Base-by-base conservation (phyloP, 192 early-diverging fungal species). In the Coemansia sp. region DNA sequence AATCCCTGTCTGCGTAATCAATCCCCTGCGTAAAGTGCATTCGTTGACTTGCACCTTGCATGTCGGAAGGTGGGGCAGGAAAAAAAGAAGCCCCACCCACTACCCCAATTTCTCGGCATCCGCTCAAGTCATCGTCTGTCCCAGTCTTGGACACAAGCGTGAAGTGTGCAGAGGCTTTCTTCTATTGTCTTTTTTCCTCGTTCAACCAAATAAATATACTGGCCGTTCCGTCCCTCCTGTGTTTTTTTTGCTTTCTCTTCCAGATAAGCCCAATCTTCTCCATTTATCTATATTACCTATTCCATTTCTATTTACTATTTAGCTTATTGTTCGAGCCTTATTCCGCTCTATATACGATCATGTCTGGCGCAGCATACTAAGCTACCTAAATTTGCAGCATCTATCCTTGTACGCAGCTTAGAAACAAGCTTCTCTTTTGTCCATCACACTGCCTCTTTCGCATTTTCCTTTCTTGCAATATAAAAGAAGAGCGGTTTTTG, bases 61-160 rank as follows among this genome's bases (percentile, higher is more conserved):
- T 44, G 12, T 44, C 40, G 40, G 40, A 44, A 44, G 40, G 40
- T 3, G 40, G 40, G 40, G 40, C 14, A 19, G 17, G 47, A 8
- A 19, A 8, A 48, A 48, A 48, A 19, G 21, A 48, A 15, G 4
- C 42, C 42, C 12, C 42, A 46, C n/a, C n/a, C 49, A 19, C 20
- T 26, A 15, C 56, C 56, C 56, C 56, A 58, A 58, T 23, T 38
- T 42, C 38, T 58, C 56, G 56, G 56, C 56, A 58, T 40, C 38
- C 20, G 1, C 2, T 15, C 17, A 58, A 58, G 56, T 58, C 56
- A 36, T 36, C 53, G 14, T 53, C 53, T 15, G 40, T 44, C 40
- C 40, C 40, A 44, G 40, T 55, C 53, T 34, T 55, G 12, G 47
- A 17, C 15, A 48, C 15, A 17, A 48, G n/a, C 15, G 40, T 5